Base-by-base conservation (phyloP, 495 filamentous ascomycete species). In the Hypoxylon trugodes region DNA sequence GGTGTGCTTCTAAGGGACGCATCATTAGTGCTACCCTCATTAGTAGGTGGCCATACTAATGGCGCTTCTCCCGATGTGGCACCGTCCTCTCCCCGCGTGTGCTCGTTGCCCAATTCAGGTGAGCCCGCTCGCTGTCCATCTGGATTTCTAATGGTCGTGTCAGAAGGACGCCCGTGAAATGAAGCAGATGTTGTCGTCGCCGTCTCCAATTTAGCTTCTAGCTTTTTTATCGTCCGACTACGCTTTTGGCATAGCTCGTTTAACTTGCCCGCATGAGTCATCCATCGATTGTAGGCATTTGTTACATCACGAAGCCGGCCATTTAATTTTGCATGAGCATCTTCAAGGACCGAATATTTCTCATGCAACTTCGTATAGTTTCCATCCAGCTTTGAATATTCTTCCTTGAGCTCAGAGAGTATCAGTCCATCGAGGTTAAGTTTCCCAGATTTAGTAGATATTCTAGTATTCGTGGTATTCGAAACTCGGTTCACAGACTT, bases 241-340 rank as follows among this genome's bases (percentile, higher is more conserved):
- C 70, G 70, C 48, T 59, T 64, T 9, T 60, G 36, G 16, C 53
- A 69, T 19, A 57, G 32, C 47, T 68, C 58, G 26, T 50, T 35
- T 9, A 73, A 56, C 25, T 64, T 43, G 4, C 43, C 64, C 53
- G 65, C 68, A 48, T 73, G 68, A 8, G 61, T 38, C 25, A 60
- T 56, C 70, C 70, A 73, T 21, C 45, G 49, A 28, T 64, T 49
- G 16, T 59, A 68, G 1, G 53, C 41, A 13, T 42, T 55, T 33
- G 53, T 73, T 33, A 53, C 61, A 28, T 63, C 50, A n/a, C 68
- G 70, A 61, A 70, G 49, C 9, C 53, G 59, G n/a, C 51, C 35
- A 8, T 64, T 71, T 7, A 68, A 60, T 35, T 65, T 45, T 22
- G 42, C 9, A 74, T 66, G 60, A 76, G 80, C 62, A 59, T 73